Base-by-base conservation (phyloP, 306 rosid species). In the Vigna radiata region DNA sequence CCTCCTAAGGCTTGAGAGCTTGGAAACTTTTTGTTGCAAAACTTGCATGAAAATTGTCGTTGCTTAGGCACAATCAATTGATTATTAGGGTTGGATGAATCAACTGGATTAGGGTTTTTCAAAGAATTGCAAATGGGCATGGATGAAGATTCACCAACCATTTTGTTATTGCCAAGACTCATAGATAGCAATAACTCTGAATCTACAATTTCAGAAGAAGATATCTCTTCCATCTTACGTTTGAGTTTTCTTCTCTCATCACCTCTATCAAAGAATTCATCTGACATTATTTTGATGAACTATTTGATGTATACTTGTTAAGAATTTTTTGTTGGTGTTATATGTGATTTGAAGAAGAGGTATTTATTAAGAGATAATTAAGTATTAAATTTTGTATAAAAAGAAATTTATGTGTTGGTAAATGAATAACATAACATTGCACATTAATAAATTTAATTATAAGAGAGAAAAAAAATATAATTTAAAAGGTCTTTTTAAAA, bases 1-100 rank as follows among this genome's bases (percentile, higher is more conserved):
- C 96, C 96, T 1, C 96, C 96, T 0, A 91, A 70, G 0, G 89
- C 96, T 73, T 91, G 96, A 4, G 87, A 50, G 4, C 10, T 50
- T 50, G 55, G 7, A n/a, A 87, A 91, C 44, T 83, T 75, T 0
- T 67, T 72, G 5, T 1, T 14, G 19, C 85, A 82, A 10, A 62
- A 82, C 39, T 48, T 64, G 78, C 83, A 82, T 0, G 60, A 5
- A 59, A 65, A 59, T 29, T 69, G 31, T 0, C 37, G 61, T 2
- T 31, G n/a, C 58, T 11, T 25, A 1, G 27, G 12, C 0, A 13
- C 2, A 0, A 36, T 23, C 59, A 53, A 1, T 18, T 53, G 59
- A 55, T 55, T 7, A 21, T 23, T 55, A 4, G 33, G 21, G 14
- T 8, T 0, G 17, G 13, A 27, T 53, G 59, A 53, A 53, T 53